Percentiles rank a stretch among this genome's conserved stretches.
These are phyloP conservation scores for Russula foetens DNA, from an alignment of 768 basidiomycete genomes.

Conservation along the genomic window DNA sequence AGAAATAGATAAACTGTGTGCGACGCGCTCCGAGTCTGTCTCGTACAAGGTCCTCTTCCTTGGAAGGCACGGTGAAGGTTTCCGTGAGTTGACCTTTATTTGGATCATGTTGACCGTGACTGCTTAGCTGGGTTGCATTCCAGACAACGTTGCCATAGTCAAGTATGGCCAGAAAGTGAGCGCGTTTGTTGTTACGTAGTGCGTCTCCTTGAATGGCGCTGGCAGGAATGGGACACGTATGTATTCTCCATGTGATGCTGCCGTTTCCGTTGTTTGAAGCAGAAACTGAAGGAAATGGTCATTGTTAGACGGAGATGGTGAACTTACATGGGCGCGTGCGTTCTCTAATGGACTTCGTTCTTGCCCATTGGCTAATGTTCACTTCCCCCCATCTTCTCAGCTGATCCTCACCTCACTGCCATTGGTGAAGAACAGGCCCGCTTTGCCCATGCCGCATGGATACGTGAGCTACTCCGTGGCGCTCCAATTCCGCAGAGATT, in stretches of 20 bases:
- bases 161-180: conserved; percentile 17
- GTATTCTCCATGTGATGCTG: not conserved
- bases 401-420: conserved; percentile 17
- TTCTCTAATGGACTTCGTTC: not conserved
- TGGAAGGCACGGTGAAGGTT: conserved; percentile 12
- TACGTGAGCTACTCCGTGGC: conserved; percentile 6
- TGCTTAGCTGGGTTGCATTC: not conserved
- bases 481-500: conserved; percentile 12
- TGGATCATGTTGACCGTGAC: not conserved
- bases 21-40: not conserved
- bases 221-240: conserved; percentile 17
- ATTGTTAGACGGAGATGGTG: conserved; percentile 12
- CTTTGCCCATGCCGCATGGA: conserved; percentile 15
- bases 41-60: conserved; percentile 14
- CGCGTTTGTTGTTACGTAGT: not conserved
- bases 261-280: not conserved
- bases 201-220: not conserved
- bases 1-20: not conserved
- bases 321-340: conserved; percentile 20
- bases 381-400: not conserved
- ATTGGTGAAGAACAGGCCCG: conserved; percentile 19
- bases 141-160: conserved; percentile 15
- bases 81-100: not conserved
- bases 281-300: conserved; percentile 13
- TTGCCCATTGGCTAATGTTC: not conserved